Percentiles rank a stretch among this genome's conserved stretches.
Evolutionary conservation across 768 basidiomycete species (phyloP).

Genomic region (Boletus huronensis): DNA sequence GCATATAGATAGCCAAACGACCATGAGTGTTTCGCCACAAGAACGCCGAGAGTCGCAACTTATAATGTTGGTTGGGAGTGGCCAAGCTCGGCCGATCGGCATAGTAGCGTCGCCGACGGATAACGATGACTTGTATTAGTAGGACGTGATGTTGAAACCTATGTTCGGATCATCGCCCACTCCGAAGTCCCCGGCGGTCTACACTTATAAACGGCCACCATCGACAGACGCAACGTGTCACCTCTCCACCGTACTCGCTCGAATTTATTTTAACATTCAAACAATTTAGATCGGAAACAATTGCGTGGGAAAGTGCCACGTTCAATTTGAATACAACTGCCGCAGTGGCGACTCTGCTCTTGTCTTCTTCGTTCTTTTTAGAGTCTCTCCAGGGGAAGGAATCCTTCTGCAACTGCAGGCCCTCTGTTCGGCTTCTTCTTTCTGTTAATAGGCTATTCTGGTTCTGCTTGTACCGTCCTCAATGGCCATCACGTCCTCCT

Average conservation of each 20-base stretch:
- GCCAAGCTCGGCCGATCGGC: not conserved
- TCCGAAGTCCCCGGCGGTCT: not conserved
- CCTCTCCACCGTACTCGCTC: too few relatives aligned
- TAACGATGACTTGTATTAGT: too few relatives aligned
- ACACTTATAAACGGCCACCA: too few relatives aligned
- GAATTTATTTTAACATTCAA: constrained; percentile 2
- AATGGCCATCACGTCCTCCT: constrained; percentile 60
- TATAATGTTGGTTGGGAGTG: too few relatives aligned
- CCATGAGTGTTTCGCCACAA: too few relatives aligned
- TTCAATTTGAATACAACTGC: constrained; percentile 32
- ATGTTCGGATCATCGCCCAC: not conserved
- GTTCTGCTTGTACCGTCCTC: constrained; percentile 15
- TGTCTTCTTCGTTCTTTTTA: constrained; percentile 9
- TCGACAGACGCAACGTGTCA: too few relatives aligned
- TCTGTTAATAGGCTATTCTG: not conserved
- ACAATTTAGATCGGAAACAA: constrained; percentile 27
- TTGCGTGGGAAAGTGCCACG: constrained; percentile 38
- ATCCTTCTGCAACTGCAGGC: not conserved
- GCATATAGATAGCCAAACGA: too few relatives aligned
- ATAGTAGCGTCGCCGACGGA: too few relatives aligned
- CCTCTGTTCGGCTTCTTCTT: not conserved
- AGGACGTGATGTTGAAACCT: too few relatives aligned
- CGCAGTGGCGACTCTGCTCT: constrained; percentile 8
- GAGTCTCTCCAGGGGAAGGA: not conserved
- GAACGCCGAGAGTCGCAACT: too few relatives aligned